Conservation (phyloP, 768 basidiomycete genomes). For the Lactarius psammicola region DNA sequence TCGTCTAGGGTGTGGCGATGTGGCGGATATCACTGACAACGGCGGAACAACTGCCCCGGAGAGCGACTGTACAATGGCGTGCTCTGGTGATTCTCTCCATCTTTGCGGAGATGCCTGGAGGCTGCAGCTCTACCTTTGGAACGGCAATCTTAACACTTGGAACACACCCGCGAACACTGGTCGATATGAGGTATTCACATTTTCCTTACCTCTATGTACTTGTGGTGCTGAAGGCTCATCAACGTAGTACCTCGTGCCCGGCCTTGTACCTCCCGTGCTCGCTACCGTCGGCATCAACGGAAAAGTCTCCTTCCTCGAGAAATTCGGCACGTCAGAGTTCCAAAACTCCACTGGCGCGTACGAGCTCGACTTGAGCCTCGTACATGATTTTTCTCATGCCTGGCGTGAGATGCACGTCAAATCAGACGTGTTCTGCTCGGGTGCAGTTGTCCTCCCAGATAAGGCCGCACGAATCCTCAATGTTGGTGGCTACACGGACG, state of each 20-base stretch:
- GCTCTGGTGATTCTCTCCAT: constrained; percentile 70
- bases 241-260: constrained; percentile 46
- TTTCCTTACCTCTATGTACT: no score
- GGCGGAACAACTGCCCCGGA: constrained; percentile 37
- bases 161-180: no score
- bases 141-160: no score
- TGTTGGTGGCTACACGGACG: constrained; percentile 67
- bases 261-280: constrained; percentile 69
- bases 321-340: constrained; percentile 60
- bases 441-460: constrained; percentile 69
- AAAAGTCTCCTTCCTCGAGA: constrained; percentile 80
- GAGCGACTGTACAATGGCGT: constrained; percentile 48
- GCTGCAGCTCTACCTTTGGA: no score
- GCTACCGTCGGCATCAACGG: constrained; percentile 77
- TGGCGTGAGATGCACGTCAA: constrained; percentile 79
- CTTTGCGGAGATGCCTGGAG: constrained; percentile 63
- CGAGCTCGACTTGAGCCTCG: constrained; percentile 66
- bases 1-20: constrained; percentile 65
- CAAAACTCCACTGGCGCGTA: constrained; percentile 73
- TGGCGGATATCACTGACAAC: constrained; percentile 46
- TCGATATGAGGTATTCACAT: no score
- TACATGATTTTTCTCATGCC: constrained; percentile 42
- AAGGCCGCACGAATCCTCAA: constrained; percentile 64
- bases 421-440: constrained; percentile 80
- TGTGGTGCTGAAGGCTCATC: not conserved